These are phyloP conservation scores for Nannochloropsis gaditana DNA, from an alignment of 108 stramenopile genomes.

Conservation along the genomic window DNA sequence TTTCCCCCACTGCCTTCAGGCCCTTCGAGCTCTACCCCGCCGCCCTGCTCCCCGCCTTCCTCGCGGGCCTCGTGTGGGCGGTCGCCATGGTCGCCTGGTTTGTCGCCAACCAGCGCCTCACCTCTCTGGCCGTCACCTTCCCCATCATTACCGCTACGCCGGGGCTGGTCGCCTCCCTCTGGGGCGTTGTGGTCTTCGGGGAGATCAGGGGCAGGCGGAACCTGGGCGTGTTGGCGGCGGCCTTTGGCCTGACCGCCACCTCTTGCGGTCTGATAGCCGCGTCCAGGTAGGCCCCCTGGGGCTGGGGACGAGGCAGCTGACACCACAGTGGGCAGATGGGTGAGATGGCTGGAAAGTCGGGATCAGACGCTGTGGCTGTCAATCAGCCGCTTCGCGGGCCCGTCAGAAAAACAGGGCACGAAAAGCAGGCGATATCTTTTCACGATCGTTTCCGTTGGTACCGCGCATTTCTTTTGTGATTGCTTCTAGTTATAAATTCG, in stretches of 20 bases:
- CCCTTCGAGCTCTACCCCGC: not conserved
- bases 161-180: slow-evolving; percentile 40
- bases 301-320: too few species aligned
- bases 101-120: slow-evolving; percentile 38
- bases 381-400: too few species aligned
- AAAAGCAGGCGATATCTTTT: too few species aligned
- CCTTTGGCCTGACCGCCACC: slow-evolving; percentile 14
- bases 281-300: not conserved
- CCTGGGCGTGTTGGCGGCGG: slow-evolving; percentile 4
- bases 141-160: slow-evolving; percentile 42
- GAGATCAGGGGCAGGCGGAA: slow-evolving; percentile 45
- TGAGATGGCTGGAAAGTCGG: too few species aligned
- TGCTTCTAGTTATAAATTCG: too few species aligned
- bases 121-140: slow-evolving; percentile 33
- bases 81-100: slow-evolving; percentile 44
- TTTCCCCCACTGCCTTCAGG: not conserved
- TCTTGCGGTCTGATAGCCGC: not conserved
- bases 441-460: too few species aligned
- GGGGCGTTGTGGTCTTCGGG: slow-evolving; percentile 40
- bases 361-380: too few species aligned
- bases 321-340: too few species aligned
- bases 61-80: slow-evolving; percentile 39
- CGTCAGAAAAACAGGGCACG: too few species aligned
- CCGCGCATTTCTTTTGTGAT: too few species aligned
- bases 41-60: slow-evolving; percentile 27